These are phyloP conservation scores for Neurospora tetraspora DNA, from an alignment of 495 filamentous ascomycete genomes.

Conservation along the genomic window DNA sequence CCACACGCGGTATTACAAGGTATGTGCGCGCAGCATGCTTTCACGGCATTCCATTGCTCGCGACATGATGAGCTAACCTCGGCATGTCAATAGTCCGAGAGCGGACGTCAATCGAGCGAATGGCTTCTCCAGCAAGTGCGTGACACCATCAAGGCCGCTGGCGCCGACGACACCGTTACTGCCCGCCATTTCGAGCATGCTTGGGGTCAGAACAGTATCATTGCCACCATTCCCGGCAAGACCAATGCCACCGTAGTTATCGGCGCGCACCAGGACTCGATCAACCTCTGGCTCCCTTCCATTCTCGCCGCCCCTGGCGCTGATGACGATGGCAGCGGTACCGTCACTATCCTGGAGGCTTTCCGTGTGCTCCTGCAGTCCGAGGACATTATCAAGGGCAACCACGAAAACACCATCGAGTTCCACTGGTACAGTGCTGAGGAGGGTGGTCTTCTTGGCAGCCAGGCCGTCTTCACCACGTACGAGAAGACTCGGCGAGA, in stretches of 20 bases:
- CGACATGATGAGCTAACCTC: constrained; percentile 14
- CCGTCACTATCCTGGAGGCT: constrained; percentile 52
- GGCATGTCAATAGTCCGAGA: constrained; percentile 76
- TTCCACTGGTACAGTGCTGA: constrained; percentile 99
- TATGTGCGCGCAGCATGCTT: background rate
- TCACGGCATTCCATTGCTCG: background rate
- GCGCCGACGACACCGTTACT: constrained; percentile 55
- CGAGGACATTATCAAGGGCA: constrained; percentile 39
- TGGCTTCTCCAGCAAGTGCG: constrained; percentile 80
- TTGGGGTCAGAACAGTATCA: constrained; percentile 87
- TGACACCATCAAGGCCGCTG: constrained; percentile 55
- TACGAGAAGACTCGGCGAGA: constrained; percentile 69
- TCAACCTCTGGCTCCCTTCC: constrained; percentile 82
- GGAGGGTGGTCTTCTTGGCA: constrained; percentile 87
- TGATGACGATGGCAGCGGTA: constrained; percentile 51
- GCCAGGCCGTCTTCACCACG: constrained; percentile 75
- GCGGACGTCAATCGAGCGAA: constrained; percentile 75
- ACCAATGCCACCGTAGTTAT: constrained; percentile 70
- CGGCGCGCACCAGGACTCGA: constrained; percentile 60
- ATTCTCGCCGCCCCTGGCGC: constrained; percentile 59
- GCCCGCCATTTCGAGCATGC: constrained; percentile 68
- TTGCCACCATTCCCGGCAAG: constrained; percentile 85
- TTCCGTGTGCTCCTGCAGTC: constrained; percentile 48
- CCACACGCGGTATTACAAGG: constrained; percentile 26
- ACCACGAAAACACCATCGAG: constrained; percentile 75